Evolutionary conservation across 2,329 filamentous ascomycete genomes (phyloP), one percentile per base, ranked within the genome.

Genomic region (Dactylellina cionopaga): DNA sequence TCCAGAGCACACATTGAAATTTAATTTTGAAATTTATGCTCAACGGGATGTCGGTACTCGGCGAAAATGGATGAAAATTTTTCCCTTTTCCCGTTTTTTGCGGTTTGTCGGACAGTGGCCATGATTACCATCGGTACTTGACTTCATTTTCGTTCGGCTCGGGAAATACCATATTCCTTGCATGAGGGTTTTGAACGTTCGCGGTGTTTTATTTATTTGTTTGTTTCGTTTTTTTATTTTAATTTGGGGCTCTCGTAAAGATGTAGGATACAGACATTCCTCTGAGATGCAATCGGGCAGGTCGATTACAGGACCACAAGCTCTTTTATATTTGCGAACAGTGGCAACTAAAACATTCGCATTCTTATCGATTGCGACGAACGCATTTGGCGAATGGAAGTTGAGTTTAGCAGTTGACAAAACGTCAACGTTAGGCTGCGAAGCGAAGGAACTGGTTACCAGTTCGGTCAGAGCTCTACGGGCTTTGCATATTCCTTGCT

Each of bases 341-440:
- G 55, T 31, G n/a, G 15, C 39, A 56, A 46, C 31, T 19, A 62
- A 56, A 70, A 71, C 31, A 58, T 41, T 47, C 68, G n/a, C 59
- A 64, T 54, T 54, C 68, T 65, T 72, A 65, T 72, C 68, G 46
- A 72, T 72, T 65, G 24, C 15, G n/a, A 43, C 27, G 37, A 54
- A 63, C 52, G 46, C 25, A 60, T 71, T 44, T 59, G 54, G 68
- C 59, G 43, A 72, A 72, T 60, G 52, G n/a, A 41, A 60, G 31
- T 54, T 22, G 56, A 25, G 41, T 62, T 64, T 47, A 56, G 56
- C 51, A 54, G 39, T 59, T 72, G 43, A 17, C 44, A n/a, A n/a
- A n/a, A n/a, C n/a, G n/a, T n/a, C n/a, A 41, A 24, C n/a, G 41
- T 56, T 52, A 60, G 68, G 52, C 68, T 59, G 37, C 59, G 59